phyloP scores from a whole-genome alignment of 805 yeast species.

The Tetrapisispora namnaoensis region DNA sequence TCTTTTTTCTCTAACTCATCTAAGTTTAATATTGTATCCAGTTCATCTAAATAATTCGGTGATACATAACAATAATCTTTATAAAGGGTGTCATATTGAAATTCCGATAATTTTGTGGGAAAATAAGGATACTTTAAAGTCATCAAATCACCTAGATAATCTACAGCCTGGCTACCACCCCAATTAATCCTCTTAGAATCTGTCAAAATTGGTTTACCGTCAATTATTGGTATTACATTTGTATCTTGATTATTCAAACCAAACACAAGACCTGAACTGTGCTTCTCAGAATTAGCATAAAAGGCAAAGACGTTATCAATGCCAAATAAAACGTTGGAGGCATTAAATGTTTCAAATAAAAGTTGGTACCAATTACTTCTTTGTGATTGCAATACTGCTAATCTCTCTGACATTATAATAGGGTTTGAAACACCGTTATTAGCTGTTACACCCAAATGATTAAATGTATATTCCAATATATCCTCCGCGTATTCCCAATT shows the following conservation, averaged over 20 bases:
- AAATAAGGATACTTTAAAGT: slow-evolving; percentile 84
- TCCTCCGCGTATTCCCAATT: slow-evolving; percentile 90
- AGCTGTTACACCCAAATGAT: slow-evolving; percentile 59
- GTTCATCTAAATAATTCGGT: slow-evolving; percentile 53
- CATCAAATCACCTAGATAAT: slow-evolving; percentile 52
- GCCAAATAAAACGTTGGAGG: slow-evolving; percentile 69
- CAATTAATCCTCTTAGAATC: slow-evolving; percentile 77
- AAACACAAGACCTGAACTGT: slow-evolving; percentile 59
- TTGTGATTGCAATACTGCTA: slow-evolving; percentile 63
- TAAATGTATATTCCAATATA: slow-evolving; percentile 73
- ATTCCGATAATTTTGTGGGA: slow-evolving; percentile 58
- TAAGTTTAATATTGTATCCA: slow-evolving; percentile 46
- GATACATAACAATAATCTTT: slow-evolving; percentile 76
- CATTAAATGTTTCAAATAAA: slow-evolving; percentile 72
- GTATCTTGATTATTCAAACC: slow-evolving; percentile 79
- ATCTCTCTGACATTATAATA: slow-evolving; percentile 65
- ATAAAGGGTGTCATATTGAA: slow-evolving; percentile 58
- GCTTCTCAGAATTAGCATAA: slow-evolving; percentile 39
- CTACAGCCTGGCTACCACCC: slow-evolving; percentile 76
- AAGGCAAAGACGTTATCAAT: slow-evolving; percentile 75
- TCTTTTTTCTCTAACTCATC: slow-evolving; percentile 61
- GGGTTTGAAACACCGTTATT: slow-evolving; percentile 61
- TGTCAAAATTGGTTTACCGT: slow-evolving; percentile 54
- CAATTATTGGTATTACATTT: slow-evolving; percentile 67
- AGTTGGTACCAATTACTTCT: slow-evolving; percentile 70